Evolutionary conservation across 306 rosid genomes (phyloP), one percentile per base, ranked within the genome.

Genomic region (Acacia confusa): DNA sequence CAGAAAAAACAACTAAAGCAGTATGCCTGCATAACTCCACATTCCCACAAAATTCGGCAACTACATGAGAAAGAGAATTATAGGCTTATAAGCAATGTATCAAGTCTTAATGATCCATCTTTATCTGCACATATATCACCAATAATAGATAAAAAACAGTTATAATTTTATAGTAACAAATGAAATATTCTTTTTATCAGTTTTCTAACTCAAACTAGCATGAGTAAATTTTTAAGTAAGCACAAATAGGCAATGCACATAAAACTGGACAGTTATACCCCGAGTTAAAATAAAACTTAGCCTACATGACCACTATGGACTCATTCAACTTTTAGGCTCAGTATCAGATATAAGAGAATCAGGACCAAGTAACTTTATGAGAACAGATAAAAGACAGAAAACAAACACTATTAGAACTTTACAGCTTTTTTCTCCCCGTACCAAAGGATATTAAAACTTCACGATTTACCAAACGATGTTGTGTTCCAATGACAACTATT

Each of bases 1-100:
- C 98, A 80, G 99, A 92, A 77, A 95, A 93, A 79, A 95, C 98
- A 30, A 95, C 99, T 83, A 90, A 92, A 83, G 85, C 99, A 22
- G 99, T 95, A 76, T 78, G 99, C 86, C 98, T 88, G 83, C 99
- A 95, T 67, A 90, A 57, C 89, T 89, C 98, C 86, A 92, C 93
- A 30, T 95, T 95, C 81, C 96, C 97, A 72, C 99, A 93, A 86
- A 81, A 95, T 82, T 93, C 88, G 22, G 93, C 96, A 86, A 93
- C 98, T 93, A 93, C 90, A 88, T 66, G 81, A 79, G 81, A 45
- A 79, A 6, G 24, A 70, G 60, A 71, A 48, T 64, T 52, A 72
- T 64, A 88, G 78, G 44, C 41, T 69, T 32, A 77, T n/a, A 28
- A 44, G 36, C 61, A 63, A 34, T 11, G 75, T 1, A 41, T 34